phyloP scores from a whole-genome alignment of 2,329 filamentous ascomycete species.

The Ascochyta rabiei region DNA sequence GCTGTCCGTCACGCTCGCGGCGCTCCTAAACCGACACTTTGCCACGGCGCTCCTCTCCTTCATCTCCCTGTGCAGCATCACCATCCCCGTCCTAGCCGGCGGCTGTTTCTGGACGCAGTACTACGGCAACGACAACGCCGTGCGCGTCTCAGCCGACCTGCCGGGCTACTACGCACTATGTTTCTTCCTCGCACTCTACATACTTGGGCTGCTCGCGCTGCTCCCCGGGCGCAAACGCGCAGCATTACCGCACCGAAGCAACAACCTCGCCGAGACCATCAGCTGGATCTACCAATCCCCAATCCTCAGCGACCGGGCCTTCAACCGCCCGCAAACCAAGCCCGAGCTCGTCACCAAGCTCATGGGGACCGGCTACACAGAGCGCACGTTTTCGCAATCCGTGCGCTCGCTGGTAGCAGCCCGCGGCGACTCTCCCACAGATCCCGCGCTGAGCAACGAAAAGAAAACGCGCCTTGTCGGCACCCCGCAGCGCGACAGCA shows the following conservation, averaged over 20 bases:
- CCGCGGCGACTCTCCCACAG: conserved; percentile 30
- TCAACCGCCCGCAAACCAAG: conserved; percentile 71
- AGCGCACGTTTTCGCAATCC: conserved; percentile 42
- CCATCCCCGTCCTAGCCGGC: conserved; percentile 71
- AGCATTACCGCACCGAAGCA: conserved; percentile 74
- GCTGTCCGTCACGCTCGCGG: conserved; percentile 63
- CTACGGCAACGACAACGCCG: conserved; percentile 44
- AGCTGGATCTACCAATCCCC: conserved; percentile 77
- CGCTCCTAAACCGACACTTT: conserved; percentile 67
- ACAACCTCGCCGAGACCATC: conserved; percentile 76
- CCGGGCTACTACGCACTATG: conserved; percentile 76
- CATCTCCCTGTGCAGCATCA: conserved; percentile 63
- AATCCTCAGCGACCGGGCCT: conserved; percentile 73
- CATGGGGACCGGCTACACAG: conserved; percentile 61
- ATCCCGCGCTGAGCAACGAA: conserved; percentile 27
- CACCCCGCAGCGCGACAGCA: conserved; percentile 36
- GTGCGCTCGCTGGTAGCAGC: conserved; percentile 33
- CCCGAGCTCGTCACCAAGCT: conserved; percentile 72
- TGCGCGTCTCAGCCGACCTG: conserved; percentile 70
- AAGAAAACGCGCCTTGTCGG: conserved; percentile 12
- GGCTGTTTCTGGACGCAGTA: conserved; percentile 78
- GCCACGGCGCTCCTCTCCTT: conserved; percentile 68
- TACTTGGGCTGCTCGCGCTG: conserved; percentile 63
- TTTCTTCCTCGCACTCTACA: conserved; percentile 72
- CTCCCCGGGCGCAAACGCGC: conserved; percentile 66